phyloP scores from a whole-genome alignment of 1,139 yeast species.

The Groenewaldozyma auringiensis region DNA sequence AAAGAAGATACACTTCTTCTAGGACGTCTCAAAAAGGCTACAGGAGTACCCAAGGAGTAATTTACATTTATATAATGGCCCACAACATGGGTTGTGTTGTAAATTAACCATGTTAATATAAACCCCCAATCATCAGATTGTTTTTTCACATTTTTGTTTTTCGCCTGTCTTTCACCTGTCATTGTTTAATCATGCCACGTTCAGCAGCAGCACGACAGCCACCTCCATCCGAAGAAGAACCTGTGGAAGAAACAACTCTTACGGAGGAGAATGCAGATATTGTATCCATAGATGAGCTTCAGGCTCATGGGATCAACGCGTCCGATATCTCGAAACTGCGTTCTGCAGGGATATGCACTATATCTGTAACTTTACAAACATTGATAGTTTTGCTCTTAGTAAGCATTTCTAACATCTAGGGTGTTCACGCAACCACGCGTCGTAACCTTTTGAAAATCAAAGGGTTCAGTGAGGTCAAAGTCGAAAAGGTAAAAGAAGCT shows the following conservation, averaged over 20 bases:
- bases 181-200: not conserved
- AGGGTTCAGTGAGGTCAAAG: slow-evolving; percentile 51
- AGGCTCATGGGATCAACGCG: slow-evolving; percentile 50
- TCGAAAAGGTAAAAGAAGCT: slow-evolving; percentile 56
- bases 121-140: too few species aligned
- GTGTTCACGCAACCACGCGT: slow-evolving; percentile 48
- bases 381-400: not conserved
- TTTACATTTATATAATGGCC: too few species aligned
- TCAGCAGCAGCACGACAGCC: not conserved
- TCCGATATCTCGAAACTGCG: slow-evolving; percentile 49
- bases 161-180: too few species aligned
- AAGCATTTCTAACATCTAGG: slow-evolving; percentile 24
- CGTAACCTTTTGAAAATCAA: slow-evolving; percentile 46
- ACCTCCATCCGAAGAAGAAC: not conserved
- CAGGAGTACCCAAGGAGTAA: not conserved
- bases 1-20: slow-evolving; percentile 17
- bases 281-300: slow-evolving; percentile 46
- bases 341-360: slow-evolving; percentile 46
- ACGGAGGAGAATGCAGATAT: slow-evolving; percentile 16
- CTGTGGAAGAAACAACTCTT: slow-evolving; percentile 2
- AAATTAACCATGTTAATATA: too few species aligned
- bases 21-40: slow-evolving; percentile 14
- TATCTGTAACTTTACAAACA: slow-evolving; percentile 36
- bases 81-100: not conserved
- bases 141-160: too few species aligned